Evolutionary conservation across 768 basidiomycete species (phyloP).

Genomic region (Neoboletus magnificus): DNA sequence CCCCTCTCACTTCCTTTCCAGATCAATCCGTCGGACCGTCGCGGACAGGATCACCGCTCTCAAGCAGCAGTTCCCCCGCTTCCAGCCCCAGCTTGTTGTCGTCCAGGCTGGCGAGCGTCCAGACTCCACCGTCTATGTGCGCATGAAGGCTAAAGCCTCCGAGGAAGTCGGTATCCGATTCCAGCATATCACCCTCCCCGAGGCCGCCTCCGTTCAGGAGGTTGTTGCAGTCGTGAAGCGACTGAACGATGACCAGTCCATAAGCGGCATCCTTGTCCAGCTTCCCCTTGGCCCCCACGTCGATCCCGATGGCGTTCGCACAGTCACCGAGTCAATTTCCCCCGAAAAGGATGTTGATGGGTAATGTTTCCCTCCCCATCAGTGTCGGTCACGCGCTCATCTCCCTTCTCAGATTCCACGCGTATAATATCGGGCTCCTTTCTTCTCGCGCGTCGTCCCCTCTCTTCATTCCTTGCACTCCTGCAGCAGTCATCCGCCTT

Average conservation of each 20-base stretch:
- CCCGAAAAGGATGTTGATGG: constrained; percentile 97
- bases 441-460: constrained; percentile 87
- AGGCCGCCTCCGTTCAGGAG: constrained; percentile 65
- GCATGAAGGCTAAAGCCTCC: constrained; percentile 96
- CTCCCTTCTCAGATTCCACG: constrained; percentile 72
- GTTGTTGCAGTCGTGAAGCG: constrained; percentile 74
- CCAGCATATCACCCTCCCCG: constrained; percentile 73
- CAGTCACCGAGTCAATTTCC: constrained; percentile 90
- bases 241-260: constrained; percentile 76
- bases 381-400: constrained; percentile 1
- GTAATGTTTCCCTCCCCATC: constrained; percentile 40
- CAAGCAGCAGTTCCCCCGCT: constrained; percentile 74
- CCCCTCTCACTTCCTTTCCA: constrained; percentile 31
- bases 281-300: constrained; percentile 88
- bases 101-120: constrained; percentile 91
- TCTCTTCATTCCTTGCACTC: constrained; percentile 93
- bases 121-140: constrained; percentile 89
- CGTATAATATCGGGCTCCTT: constrained; percentile 95
- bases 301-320: constrained; percentile 75
- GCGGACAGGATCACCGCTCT: constrained; percentile 62
- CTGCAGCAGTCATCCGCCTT: constrained; percentile 86
- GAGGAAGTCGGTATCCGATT: constrained; percentile 90
- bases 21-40: constrained; percentile 77
- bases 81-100: constrained; percentile 87
- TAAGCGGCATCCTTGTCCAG: constrained; percentile 93